phyloP scores from a whole-genome alignment of 202 grass and related monocot species.

The Eragrostis tef region DNA sequence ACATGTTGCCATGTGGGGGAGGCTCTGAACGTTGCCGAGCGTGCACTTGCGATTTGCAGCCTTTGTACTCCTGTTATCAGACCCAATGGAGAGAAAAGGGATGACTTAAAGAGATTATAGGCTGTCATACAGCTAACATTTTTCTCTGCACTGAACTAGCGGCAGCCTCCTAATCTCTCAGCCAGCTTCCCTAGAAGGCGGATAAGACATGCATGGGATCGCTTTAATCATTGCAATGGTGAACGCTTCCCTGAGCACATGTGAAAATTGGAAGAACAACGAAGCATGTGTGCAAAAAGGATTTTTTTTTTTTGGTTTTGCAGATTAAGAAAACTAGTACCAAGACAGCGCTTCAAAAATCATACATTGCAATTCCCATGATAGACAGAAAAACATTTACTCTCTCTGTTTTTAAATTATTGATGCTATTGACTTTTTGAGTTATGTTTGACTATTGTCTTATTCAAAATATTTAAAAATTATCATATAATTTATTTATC shows the following conservation, averaged over 20 bases:
- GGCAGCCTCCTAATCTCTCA: background rate
- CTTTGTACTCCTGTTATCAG: background rate
- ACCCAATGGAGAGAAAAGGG: background rate
- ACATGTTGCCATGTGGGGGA: background rate
- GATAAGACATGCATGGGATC: conserved; percentile 25
- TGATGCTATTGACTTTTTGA: too few relatives aligned
- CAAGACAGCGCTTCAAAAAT: too few relatives aligned
- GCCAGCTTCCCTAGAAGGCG: background rate
- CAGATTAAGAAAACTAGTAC: too few relatives aligned
- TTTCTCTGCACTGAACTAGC: background rate
- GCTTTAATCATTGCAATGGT: conserved; percentile 31
- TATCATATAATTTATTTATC: too few relatives aligned
- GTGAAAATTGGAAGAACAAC: background rate
- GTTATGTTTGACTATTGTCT: too few relatives aligned
- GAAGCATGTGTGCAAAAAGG: background rate
- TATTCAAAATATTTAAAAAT: too few relatives aligned
- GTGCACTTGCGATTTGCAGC: conserved; percentile 6
- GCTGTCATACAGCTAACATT: conserved; percentile 20
- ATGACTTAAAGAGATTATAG: background rate
- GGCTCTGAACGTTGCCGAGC: background rate
- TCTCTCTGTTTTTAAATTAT: too few relatives aligned
- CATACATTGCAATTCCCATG: too few relatives aligned
- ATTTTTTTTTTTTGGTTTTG: too few relatives aligned
- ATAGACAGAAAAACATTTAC: too few relatives aligned
- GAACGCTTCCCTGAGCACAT: background rate